Evolutionary conservation across 148 eudicot genomes (phyloP), one percentile per base, ranked within the genome.

Genomic region (Arbutus unedo): DNA sequence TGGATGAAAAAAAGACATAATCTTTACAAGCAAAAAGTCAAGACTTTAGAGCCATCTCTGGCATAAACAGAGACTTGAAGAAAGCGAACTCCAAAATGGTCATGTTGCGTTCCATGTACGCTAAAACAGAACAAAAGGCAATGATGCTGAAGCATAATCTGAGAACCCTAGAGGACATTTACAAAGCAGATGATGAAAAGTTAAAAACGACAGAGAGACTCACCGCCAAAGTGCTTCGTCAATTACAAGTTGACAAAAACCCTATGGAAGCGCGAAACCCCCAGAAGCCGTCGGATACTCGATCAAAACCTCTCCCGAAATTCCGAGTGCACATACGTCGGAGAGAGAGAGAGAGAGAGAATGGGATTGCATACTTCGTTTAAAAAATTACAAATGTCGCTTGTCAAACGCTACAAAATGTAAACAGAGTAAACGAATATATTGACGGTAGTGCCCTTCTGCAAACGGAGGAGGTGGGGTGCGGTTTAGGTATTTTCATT

Each of bases 341-440:
- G 81, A 57, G 81, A 78, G 68, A 80, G 76, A 81, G 77, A 68
- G 51, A 31, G 81, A 10, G 67, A 49, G 66, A 55, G 81, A 45
- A 74, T 25, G 76, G 51, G 75, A 49, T 72, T 21, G 59, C 15
- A 73, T 53, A 11, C 47, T 6, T 6, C n/a, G 14, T 55, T 47
- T 49, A 47, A 5, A 57, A 74, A 81, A 74, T 16, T 81, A 81
- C 79, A 81, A 73, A 81, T 74, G 83, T 81, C 83, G 83, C 83
- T 73, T 81, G 83, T 10, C 10, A 38, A 15, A 56, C 43, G 67
- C 70, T 44, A 19, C 70, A 81, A n/a, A 55, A 51, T 68, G 76
- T 31, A 66, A 66, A 66, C 13, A 66, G 71, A 66, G 71, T 25
- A 66, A 66, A 41, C 71, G 67, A 62, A 11, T 21, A 62, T n/a